Percentiles rank a stretch among this genome's conserved stretches.
Evolutionary conservation across 1,139 yeast species (phyloP).

Genomic region (Debaryomyces subglobosus): DNA sequence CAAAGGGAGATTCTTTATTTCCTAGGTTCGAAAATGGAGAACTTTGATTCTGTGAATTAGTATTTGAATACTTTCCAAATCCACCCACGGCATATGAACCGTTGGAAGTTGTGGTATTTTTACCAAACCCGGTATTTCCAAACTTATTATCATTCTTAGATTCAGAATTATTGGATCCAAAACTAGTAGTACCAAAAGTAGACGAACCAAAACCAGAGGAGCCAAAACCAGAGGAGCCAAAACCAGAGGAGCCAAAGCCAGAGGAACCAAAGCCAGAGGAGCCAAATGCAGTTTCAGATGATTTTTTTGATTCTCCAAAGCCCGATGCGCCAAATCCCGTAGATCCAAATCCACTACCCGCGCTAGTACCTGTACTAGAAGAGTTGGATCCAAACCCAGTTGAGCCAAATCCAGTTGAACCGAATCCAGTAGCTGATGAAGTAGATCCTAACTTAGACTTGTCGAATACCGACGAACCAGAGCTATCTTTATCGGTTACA

Average conservation of each 20-base stretch:
- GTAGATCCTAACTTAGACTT: background rate
- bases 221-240: slow-evolving; percentile 14
- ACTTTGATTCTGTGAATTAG: background rate
- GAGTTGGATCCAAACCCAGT: slow-evolving; percentile 15
- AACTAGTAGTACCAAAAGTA: slow-evolving; percentile 20
- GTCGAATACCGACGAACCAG: background rate
- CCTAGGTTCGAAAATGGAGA: slow-evolving; percentile 5
- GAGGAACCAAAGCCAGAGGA: slow-evolving; percentile 14
- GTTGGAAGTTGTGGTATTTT: background rate
- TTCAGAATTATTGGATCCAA: slow-evolving; percentile 19
- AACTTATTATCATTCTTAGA: slow-evolving; percentile 6
- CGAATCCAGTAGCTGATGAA: background rate
- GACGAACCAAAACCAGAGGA: slow-evolving; percentile 23
- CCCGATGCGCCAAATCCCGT: slow-evolving; percentile 6
- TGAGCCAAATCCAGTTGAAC: slow-evolving; percentile 10
- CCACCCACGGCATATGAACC: background rate
- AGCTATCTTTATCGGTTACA: background rate
- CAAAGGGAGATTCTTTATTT: slow-evolving; percentile 14
- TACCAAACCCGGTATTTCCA: background rate
- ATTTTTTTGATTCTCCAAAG: slow-evolving; percentile 9
- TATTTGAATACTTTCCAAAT: slow-evolving; percentile 8
- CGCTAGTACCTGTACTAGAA: slow-evolving; percentile 9
- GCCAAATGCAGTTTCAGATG: slow-evolving; percentile 13
- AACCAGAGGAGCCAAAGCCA: slow-evolving; percentile 19
- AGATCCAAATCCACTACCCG: slow-evolving; percentile 17